These are phyloP conservation scores for Apiospora aurea DNA, from an alignment of 2,329 filamentous ascomycete species.

Conservation along the genomic window DNA sequence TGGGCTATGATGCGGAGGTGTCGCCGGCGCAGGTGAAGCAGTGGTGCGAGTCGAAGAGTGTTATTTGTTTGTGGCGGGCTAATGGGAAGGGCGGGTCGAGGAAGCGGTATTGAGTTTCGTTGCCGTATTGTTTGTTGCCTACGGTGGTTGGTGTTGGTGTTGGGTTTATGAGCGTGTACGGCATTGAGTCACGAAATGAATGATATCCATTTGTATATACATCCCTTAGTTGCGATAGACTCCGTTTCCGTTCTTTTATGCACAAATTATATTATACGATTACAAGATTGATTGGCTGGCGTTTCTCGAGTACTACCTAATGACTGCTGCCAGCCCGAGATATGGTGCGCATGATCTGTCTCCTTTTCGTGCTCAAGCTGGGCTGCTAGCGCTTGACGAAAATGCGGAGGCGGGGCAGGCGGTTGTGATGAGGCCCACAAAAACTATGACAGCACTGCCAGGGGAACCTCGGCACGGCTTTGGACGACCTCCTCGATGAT, in stretches of 20 bases:
- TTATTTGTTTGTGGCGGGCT: conserved; percentile 81
- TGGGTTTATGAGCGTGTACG: conserved; percentile 1
- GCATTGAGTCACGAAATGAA: conserved; percentile 1
- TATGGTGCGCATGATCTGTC: background rate
- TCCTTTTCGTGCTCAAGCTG: background rate
- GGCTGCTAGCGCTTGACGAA: background rate
- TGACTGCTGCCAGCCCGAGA: no score
- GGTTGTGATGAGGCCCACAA: conserved; percentile 1
- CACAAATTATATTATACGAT: background rate
- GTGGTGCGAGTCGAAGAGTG: conserved; percentile 88
- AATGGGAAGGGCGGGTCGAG: conserved; percentile 59
- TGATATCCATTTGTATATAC: conserved; percentile 13
- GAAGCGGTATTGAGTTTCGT: conserved; percentile 52
- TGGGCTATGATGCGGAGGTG: conserved; percentile 72
- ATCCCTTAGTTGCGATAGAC: background rate
- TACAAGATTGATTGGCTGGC: background rate
- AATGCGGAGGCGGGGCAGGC: conserved; percentile 17
- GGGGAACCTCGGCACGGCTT: conserved; percentile 14
- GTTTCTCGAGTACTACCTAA: background rate
- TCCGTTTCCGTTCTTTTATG: background rate
- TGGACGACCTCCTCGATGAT: background rate
- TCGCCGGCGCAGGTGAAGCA: conserved; percentile 73
- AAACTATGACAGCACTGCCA: background rate
- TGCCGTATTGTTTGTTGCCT: background rate
- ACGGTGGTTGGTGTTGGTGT: background rate